Conservation (phyloP, 148 eudicot species). For the Talinum fruticosum region DNA sequence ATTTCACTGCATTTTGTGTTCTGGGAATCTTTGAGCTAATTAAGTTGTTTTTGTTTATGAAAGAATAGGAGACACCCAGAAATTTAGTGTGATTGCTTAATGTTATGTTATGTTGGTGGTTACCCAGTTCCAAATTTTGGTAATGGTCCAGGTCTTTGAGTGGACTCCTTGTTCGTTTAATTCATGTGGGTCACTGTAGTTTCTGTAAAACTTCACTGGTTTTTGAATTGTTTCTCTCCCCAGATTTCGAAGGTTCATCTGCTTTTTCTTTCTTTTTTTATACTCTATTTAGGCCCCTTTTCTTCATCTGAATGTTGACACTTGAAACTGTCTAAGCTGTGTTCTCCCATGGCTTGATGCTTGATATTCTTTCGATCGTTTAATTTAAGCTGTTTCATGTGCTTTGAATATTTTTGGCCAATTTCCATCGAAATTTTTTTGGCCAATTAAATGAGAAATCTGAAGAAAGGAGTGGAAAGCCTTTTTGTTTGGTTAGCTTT, state of each 20-base stretch:
- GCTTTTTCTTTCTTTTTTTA: too few relatives aligned
- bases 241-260: neutral
- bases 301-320: neutral
- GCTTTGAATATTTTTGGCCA: neutral
- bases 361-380: neutral
- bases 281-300: too few relatives aligned
- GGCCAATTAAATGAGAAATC: neutral
- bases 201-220: neutral
- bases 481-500: neutral
- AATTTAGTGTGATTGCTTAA: neutral
- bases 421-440: neutral
- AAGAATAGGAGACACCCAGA: neutral
- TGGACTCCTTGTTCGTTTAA: neutral
- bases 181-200: neutral
- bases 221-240: neutral
- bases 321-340: neutral
- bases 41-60: neutral
- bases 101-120: neutral
- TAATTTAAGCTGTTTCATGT: neutral
- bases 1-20: neutral
- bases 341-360: neutral
- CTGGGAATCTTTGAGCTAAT: neutral
- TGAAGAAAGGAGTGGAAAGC: neutral
- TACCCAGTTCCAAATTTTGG: neutral
- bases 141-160: neutral